Base-by-base conservation (phyloP, 768 basidiomycete genomes). In the Tricholoma terreum region DNA sequence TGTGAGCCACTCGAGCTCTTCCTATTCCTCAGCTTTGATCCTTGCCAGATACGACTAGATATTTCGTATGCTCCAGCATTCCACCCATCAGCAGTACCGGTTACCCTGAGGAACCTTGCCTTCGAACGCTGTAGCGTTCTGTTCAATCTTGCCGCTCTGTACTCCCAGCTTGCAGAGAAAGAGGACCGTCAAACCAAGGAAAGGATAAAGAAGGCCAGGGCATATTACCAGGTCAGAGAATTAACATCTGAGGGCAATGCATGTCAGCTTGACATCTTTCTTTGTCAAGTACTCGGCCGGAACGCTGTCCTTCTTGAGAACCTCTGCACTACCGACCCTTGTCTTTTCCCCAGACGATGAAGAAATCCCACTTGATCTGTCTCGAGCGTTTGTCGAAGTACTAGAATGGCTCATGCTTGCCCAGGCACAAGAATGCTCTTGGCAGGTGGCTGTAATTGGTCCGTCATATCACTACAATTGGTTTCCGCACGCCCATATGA, bases 361-460 rank as follows among this genome's bases (percentile, higher is more conserved):
- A 35, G 77, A 84, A n/a, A 65, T 69, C 1, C 84, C 87, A 0
- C 62, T 77, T 14, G 96, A 98, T 68, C 78, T 97, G 24, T 80
- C 86, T 0, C 71, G 74, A 22, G 66, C 81, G 0, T 86, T 89
- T 62, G 65, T 91, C 21, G 77, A 75, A 48, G 78, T 84, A 24
- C 67, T 97, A 42, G 84, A 91, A 66, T 82, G 73, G 61, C 80
- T 98, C 55, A 88, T 93, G 84, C 80, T 95, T 4, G 94, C 94
- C 0, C 93, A 98, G 71, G 95, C 94, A 1, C 96, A 98, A 63
- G 97, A 99, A 73, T 96, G 92, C 67, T 92, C 86, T 40, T 98
- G 95, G 95, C 94, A 96, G 68, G 83, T 89, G 62, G 94, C 94
- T 14, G 87, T 89, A 66, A 73, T 91, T 57, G 90, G 94, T 92